Conservation (phyloP, 2,329 filamentous ascomycete species). For the Apiospora aurea region DNA sequence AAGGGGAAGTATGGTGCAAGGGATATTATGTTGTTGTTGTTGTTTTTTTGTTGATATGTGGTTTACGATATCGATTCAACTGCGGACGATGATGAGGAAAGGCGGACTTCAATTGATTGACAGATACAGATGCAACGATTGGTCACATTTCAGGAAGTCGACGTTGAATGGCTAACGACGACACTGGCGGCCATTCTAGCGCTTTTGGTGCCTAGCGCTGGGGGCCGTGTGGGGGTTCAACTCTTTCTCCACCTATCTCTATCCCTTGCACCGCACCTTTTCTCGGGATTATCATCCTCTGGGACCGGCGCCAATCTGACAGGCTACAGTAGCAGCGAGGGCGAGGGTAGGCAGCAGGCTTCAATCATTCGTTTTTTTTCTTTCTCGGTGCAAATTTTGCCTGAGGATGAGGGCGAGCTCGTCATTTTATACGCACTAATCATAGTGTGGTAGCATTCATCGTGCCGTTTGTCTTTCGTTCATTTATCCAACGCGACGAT, state of each 20-base stretch:
- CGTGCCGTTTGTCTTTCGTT: neutral
- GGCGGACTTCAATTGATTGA: neutral
- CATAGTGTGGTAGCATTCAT: neutral
- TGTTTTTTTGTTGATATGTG: neutral
- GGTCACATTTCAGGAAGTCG: constrained; percentile 3
- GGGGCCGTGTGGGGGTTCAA: neutral
- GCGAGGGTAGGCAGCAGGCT: neutral
- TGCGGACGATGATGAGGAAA: neutral
- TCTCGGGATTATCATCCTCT: neutral
- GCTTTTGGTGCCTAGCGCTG: constrained; percentile 11
- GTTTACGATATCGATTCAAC: neutral
- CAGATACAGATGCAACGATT: neutral
- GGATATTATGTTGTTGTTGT: neutral
- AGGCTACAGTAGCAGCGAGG: neutral
- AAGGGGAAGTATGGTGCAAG: neutral
- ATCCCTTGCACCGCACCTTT: neutral
- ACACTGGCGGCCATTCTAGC: neutral
- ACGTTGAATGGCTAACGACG: neutral
- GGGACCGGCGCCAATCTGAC: neutral
- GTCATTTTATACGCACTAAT: neutral
- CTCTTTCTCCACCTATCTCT: neutral
- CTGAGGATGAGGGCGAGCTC: neutral
- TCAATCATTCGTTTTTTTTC: neutral
- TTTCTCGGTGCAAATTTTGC: neutral
- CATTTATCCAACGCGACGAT: neutral